Conservation (phyloP, 1,284 basidiomycete species). For the Apiotrichum domesticum region DNA sequence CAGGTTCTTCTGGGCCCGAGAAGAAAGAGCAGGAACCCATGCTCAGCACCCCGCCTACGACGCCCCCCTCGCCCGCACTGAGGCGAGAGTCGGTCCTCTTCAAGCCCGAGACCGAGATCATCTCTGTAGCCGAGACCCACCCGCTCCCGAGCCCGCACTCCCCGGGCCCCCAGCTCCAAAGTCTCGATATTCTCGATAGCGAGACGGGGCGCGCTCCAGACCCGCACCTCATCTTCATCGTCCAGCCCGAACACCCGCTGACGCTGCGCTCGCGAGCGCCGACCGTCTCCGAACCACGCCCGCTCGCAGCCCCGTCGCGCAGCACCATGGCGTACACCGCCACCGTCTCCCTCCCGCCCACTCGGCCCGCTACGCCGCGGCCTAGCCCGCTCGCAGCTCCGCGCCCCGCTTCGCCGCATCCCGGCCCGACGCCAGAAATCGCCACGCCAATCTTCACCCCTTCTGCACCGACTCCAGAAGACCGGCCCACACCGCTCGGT, state of each 20-base stretch:
- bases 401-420: neutral
- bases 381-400: neutral
- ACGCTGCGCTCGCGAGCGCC: too few relatives aligned
- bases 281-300: neutral
- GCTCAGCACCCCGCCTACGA: constrained; percentile 2
- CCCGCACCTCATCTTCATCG: too few relatives aligned
- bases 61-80: neutral
- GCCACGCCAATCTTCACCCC: neutral
- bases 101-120: neutral
- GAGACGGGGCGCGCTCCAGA: neutral
- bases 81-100: neutral
- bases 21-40: neutral
- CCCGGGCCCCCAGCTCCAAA: neutral
- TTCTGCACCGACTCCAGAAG: neutral
- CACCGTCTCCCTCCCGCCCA: neutral
- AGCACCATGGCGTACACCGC: neutral
- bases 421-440: neutral
- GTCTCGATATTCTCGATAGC: neutral
- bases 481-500: neutral
- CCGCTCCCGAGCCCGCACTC: too few relatives aligned
- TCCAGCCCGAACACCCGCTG: too few relatives aligned
- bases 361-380: neutral
- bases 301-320: neutral
- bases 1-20: neutral
- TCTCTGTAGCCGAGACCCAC: neutral